Base-by-base conservation (phyloP, 441 rosid species). In the Pelargonium fulgidum region DNA sequence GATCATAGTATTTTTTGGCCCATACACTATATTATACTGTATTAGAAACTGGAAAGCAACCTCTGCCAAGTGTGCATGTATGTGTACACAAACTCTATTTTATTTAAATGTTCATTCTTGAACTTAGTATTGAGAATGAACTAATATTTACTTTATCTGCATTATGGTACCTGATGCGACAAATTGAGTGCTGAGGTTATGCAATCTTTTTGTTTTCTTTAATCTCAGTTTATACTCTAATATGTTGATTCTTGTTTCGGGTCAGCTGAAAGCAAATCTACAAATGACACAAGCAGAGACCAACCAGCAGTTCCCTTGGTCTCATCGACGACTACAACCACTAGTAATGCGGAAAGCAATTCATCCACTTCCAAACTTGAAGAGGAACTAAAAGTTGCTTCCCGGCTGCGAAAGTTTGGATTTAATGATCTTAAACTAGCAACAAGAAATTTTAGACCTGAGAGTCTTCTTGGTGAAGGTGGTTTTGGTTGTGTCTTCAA, bases 391-490 rank as follows among this genome's bases (percentile, higher is more conserved):
- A 83, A 69, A 75, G 77, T 83, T 14, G 82, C 86, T 42, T 81
- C 84, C 33, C 84, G 77, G 64, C 84, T 83, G 2, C 75, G 84
- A 14, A 83, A 80, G 64, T 83, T 83, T 29, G 66, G 77, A n/a
- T 83, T 83, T 59, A 83, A 75, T 56, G 83, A 82, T 67, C 85
- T 82, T 41, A 82, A 82, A 62, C 56, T 75, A 58, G 85, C 85
- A 0, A 80, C 85, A 11, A 73, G 85, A 70, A 82, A 80, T 69
- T 82, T 82, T 69, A 80, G 81, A 70, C 85, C 83, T 16, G 85
- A 82, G 72, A 82, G 85, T 75, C 85, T 82, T 71, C 83, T 82
- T 20, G 85, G 85, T 29, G 85, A 82, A 72, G 85, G 85, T 71
- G 85, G 85, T 6, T 82, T 82, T 75, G 85, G 85, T 6, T 82